Evolutionary conservation across 1,284 basidiomycete genomes (phyloP).

Genomic region (Puccinia coronata): DNA sequence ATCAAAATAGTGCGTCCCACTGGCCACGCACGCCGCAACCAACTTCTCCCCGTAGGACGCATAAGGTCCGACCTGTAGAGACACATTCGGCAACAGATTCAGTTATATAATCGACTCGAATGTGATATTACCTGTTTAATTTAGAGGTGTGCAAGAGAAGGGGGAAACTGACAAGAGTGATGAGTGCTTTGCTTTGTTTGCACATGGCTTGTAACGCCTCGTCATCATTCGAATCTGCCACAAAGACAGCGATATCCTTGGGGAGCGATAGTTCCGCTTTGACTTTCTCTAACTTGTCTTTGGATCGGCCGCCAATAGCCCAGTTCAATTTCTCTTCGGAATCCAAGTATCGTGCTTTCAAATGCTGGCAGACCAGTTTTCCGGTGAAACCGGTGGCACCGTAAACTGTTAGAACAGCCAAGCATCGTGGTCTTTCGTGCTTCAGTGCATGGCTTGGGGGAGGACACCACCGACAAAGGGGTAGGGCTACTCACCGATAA

Average conservation of each 20-base stretch:
- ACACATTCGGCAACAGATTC: not conserved
- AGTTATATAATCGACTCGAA: not conserved
- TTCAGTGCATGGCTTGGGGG: not conserved
- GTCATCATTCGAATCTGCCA: conserved; percentile 41
- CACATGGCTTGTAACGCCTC: conserved; percentile 30
- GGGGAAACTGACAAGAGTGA: conserved; percentile 31
- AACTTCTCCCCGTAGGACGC: conserved; percentile 39
- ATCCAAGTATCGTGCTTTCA: conserved; percentile 21
- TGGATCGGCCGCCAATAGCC: conserved; percentile 44
- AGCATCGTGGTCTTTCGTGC: not conserved
- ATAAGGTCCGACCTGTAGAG: conserved; percentile 38
- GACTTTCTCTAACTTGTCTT: conserved; percentile 37
- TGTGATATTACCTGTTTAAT: not conserved
- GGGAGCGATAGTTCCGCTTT: conserved; percentile 33
- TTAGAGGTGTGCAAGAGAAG: not conserved
- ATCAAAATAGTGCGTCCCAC: conserved; percentile 47
- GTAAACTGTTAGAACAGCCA: conserved; percentile 15
- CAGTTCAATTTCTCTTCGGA: conserved; percentile 20
- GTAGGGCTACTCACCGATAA: conserved; percentile 1
- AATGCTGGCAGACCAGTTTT: conserved; percentile 38
- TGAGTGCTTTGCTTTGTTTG: conserved; percentile 39
- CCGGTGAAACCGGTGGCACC: conserved; percentile 45
- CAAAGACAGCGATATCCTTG: conserved; percentile 19
- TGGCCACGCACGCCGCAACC: conserved; percentile 12
- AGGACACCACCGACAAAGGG: not conserved